Evolutionary conservation across 2,329 filamentous ascomycete species (phyloP), one percentile per base, ranked within the genome.

Genomic region (Grosmannia serpens): DNA sequence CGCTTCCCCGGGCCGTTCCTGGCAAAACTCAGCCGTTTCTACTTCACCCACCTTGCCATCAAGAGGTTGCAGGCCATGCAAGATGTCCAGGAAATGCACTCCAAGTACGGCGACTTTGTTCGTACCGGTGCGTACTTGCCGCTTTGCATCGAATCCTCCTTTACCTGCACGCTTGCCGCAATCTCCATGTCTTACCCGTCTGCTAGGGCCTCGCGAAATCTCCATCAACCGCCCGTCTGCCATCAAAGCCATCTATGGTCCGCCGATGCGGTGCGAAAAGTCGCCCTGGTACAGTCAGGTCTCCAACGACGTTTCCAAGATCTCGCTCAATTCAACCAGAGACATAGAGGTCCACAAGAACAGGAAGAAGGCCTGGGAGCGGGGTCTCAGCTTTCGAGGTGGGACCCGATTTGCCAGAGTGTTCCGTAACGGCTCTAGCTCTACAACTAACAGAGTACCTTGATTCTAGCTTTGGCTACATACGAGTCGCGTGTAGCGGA

Each of bases 161-260:
- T 6, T n/a, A n/a, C n/a, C n/a, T n/a, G n/a, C n/a, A n/a, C n/a
- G n/a, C n/a, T n/a, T n/a, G n/a, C n/a, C n/a, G n/a, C n/a, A n/a
- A n/a, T n/a, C n/a, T n/a, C n/a, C n/a, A 1, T 9, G 13, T 20
- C 17, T 52, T 52, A 6, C 50, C 27, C 26, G 8, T 27, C 26
- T 27, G 24, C 22, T 51, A 55, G 59, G 62, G 15, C 62, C 62
- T 7, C 56, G 62, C 13, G 60, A 63, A 51, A 38, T 62, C 44
- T 59, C 61, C 2, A 62, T 62, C n/a, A n/a, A 53, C 52, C 59
- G 56, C 17, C 24, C 54, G n/a, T 53, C 56, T 3, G 55, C 54
- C 8, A 44, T 61, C 27, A 33, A 31, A 24, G n/a, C 51, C 24
- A 57, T 58, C 9, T 58, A 58, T 53, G 57, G 53, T 4, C 54